Conservation (phyloP, 257 asterid species). For the Przewalskia tangutica region DNA sequence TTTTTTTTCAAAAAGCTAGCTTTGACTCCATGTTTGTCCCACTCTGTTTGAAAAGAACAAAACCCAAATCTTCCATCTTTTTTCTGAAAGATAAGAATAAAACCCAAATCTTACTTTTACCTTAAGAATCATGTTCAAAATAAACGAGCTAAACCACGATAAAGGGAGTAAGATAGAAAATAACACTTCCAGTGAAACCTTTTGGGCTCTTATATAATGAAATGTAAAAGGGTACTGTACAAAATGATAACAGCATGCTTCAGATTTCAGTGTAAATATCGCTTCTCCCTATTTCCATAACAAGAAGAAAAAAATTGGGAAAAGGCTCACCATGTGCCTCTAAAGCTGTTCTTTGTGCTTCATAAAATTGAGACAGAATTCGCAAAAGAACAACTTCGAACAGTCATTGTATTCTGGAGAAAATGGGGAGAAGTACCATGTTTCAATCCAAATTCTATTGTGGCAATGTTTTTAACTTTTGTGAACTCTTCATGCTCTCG, state of each 20-base stretch:
- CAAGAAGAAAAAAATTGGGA: background rate
- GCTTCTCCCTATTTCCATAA: background rate
- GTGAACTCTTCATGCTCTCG: conserved; percentile 97
- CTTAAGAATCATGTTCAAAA: background rate
- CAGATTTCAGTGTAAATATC: background rate
- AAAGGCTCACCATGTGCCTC: conserved; percentile 80
- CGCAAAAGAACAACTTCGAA: conserved; percentile 86
- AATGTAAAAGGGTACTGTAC: background rate
- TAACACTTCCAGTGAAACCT: background rate
- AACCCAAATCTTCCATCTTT: background rate
- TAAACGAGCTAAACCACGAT: background rate
- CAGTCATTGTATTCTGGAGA: conserved; percentile 96
- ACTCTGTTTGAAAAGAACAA: background rate
- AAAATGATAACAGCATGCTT: background rate
- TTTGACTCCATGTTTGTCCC: background rate
- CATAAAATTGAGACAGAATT: conserved; percentile 95
- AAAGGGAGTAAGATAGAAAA: background rate
- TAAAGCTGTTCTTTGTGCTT: conserved; percentile 95
- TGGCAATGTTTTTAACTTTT: conserved; percentile 84
- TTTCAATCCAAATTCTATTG: conserved; percentile 98
- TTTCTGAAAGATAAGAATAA: background rate
- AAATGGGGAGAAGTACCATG: conserved; percentile 98
- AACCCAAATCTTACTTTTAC: background rate
- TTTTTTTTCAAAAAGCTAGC: background rate
- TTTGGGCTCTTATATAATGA: background rate